Conservation (phyloP, 352 stramenopile genomes). For the Phytopythium cucurbitacearum region DNA sequence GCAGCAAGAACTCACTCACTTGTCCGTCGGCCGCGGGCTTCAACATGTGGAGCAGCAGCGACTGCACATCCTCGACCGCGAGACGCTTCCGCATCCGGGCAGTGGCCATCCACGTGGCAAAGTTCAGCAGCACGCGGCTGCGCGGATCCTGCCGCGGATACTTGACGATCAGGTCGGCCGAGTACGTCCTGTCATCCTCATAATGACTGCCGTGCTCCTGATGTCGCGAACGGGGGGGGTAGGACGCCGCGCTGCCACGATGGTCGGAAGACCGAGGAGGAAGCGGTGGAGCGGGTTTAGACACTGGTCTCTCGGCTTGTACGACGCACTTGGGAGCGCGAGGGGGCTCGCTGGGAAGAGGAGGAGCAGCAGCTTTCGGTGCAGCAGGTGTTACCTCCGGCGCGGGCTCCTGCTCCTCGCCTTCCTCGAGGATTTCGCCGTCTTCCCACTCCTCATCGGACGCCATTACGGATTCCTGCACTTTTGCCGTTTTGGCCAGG, state of each 20-base stretch:
- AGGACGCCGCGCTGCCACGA: conserved; percentile 9
- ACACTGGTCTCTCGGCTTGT: conserved; percentile 1
- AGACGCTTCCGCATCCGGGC: conserved; percentile 37
- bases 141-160: conserved; percentile 53
- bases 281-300: not conserved
- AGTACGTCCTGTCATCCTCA: conserved; percentile 42
- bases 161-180: conserved; percentile 58
- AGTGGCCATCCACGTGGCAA: conserved; percentile 63
- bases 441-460: conserved; percentile 49
- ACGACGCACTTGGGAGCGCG: conserved; percentile 3
- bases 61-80: conserved; percentile 57
- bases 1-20: conserved; percentile 56
- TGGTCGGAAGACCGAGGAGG: conserved; percentile 8
- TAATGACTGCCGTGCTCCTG: conserved; percentile 4
- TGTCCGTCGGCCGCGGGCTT: conserved; percentile 4
- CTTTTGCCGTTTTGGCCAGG: no score
- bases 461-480: no score
- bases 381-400: not conserved
- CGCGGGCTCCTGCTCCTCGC: conserved; percentile 28
- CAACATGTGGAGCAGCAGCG: conserved; percentile 52
- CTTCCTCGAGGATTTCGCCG: conserved; percentile 70
- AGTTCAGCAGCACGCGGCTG: conserved; percentile 72
- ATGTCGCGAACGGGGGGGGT: conserved; percentile 14
- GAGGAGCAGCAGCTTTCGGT: not conserved
- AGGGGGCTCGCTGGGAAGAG: not conserved